Evolutionary conservation across 345 rosid species (phyloP), one percentile per base, ranked within the genome.

Genomic region (Toxicodendron radicans): DNA sequence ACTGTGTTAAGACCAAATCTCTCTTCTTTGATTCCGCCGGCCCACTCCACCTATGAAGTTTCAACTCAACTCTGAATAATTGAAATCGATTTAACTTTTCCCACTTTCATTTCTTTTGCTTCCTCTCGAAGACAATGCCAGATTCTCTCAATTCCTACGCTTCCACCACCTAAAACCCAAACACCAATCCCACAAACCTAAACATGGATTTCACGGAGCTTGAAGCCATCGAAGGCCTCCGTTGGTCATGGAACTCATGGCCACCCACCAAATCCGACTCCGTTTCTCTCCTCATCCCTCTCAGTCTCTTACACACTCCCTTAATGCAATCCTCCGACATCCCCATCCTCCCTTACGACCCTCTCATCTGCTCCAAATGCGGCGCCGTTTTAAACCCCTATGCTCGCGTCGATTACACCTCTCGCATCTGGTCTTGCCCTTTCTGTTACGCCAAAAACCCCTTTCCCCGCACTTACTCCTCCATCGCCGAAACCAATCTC

Each of bases 171-270:
- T 10, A 8, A 51, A 41, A 8, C 16, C n/a, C 45, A 2, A 62
- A 38, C 51, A 46, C 52, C 14, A 12, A 72, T 33, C 30, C 24
- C 63, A 38, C 49, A 32, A 9, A 93, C 43, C 43, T 5, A 5
- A 38, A n/a, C 54, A 51, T 95, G 99, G 98, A 93, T 87, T 95
- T 95, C 79, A 52, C 80, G 45, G 99, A 95, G 49, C 76, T 95
- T 49, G 99, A 95, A 76, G 89, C 89, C 72, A 95, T 90, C 83
- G 99, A 95, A 23, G 97, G 98, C 13, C 85, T 95, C 10, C 86
- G 99, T 3, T 95, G 98, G 99, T 73, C 98, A 10, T 93, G 99
- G 99, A 91, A 93, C 83, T 88, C 98, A 56, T 95, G 99, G 99
- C 97, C 98, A 0, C 83, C 95, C 0, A 83, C 89, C 4, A 89